These are phyloP conservation scores for Sclerotinia glacialis DNA, from an alignment of 2,329 filamentous ascomycete genomes.

Conservation along the genomic window DNA sequence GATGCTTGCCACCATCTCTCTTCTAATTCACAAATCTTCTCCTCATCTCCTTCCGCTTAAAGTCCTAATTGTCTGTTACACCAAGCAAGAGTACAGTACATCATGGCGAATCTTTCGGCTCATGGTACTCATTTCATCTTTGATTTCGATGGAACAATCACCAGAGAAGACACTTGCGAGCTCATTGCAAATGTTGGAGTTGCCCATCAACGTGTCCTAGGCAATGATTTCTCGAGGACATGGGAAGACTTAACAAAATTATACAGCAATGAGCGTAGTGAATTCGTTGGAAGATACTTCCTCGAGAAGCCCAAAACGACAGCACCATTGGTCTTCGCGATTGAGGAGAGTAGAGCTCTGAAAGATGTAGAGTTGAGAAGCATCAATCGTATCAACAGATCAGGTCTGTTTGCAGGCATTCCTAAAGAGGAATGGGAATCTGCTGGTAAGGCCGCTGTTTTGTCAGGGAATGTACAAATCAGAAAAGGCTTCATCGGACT, in stretches of 20 bases:
- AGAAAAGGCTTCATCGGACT: constrained; percentile 30
- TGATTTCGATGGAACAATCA: constrained; percentile 40
- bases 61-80: background rate
- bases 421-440: constrained; percentile 23
- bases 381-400: constrained; percentile 32
- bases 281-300: background rate
- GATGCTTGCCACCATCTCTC: background rate
- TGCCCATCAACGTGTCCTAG: constrained; percentile 19
- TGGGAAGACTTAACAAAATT: constrained; percentile 12
- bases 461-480: constrained; percentile 26
- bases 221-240: constrained; percentile 18
- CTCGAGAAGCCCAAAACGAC: too few relatives aligned
- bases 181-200: constrained; percentile 28
- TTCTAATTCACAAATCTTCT: background rate
- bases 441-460: constrained; percentile 27
- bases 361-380: constrained; percentile 32
- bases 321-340: too few relatives aligned
- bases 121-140: constrained; percentile 29
- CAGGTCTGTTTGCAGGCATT: constrained; percentile 34
- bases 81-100: background rate
- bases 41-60: background rate
- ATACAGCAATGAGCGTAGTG: background rate
- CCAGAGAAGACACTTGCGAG: constrained; percentile 35
- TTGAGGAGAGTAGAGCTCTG: constrained; percentile 26
- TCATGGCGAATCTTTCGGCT: background rate